phyloP scores from a whole-genome alignment of 2,329 filamentous ascomycete species.

The Teratosphaeria epicoccoides region DNA sequence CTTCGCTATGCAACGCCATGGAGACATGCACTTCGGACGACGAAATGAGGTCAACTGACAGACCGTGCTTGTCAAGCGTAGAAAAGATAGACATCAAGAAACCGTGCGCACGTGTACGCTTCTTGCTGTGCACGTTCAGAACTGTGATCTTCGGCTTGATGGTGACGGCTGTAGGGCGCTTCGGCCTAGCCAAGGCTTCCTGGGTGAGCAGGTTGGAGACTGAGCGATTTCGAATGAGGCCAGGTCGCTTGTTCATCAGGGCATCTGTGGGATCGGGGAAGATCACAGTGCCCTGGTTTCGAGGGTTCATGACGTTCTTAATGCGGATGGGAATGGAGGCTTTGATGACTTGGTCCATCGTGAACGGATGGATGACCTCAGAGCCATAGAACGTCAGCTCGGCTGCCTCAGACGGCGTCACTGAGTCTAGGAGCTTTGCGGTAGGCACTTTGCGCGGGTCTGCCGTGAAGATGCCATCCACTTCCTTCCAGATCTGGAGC shows the following conservation, averaged over 20 bases:
- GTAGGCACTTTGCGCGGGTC: slow-evolving; percentile 87
- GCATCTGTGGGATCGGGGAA: slow-evolving; percentile 60
- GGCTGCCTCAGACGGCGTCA: slow-evolving; percentile 89
- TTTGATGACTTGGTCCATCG: slow-evolving; percentile 82
- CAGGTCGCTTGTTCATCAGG: slow-evolving; percentile 41
- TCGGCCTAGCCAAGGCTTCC: slow-evolving; percentile 38
- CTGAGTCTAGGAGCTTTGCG: slow-evolving; percentile 74
- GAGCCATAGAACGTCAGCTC: slow-evolving; percentile 69
- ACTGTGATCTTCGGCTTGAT: slow-evolving; percentile 96
- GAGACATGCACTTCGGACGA: slow-evolving; percentile 95
- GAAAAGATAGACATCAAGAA: slow-evolving; percentile 93
- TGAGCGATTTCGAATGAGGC: slow-evolving; percentile 40
- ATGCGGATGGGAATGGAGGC: slow-evolving; percentile 79
- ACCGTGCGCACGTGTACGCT: slow-evolving; percentile 87
- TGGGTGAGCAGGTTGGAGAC: slow-evolving; percentile 31
- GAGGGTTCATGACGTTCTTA: slow-evolving; percentile 56
- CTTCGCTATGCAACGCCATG: slow-evolving; percentile 82
- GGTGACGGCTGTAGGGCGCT: slow-evolving; percentile 55
- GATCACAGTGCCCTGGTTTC: slow-evolving; percentile 68
- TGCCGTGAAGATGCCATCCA: slow-evolving; percentile 84
- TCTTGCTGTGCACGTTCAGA: slow-evolving; percentile 96
- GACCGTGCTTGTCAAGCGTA: slow-evolving; percentile 72
- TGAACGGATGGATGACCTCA: slow-evolving; percentile 96
- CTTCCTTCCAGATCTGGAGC: slow-evolving; percentile 97
- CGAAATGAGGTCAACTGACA: slow-evolving; percentile 93